Conservation (phyloP, 495 filamentous ascomycete species). For the Aspergillus biplanus region DNA sequence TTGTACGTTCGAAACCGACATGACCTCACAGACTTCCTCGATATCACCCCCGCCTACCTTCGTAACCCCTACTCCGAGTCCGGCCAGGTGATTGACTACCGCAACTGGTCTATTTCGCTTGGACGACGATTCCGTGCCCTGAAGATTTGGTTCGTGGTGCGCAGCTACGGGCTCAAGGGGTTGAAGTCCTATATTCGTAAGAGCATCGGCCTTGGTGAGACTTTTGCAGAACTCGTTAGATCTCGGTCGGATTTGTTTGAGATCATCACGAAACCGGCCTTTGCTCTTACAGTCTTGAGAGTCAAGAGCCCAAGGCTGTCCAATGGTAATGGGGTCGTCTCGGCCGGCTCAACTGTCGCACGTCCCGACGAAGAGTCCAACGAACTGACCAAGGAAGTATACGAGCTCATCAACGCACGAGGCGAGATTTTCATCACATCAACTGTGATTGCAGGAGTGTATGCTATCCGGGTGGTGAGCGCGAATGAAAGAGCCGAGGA, state of each 20-base stretch:
- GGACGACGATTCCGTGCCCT: slow-evolving; percentile 88
- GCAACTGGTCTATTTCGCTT: slow-evolving; percentile 97
- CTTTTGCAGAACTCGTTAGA: slow-evolving; percentile 64
- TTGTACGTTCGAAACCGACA: slow-evolving; percentile 75
- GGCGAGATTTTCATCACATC: slow-evolving; percentile 87
- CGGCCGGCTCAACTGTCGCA: slow-evolving; percentile 29
- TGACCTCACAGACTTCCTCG: slow-evolving; percentile 77
- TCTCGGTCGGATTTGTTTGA: slow-evolving; percentile 73
- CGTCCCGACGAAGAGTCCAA: slow-evolving; percentile 59
- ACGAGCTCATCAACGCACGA: slow-evolving; percentile 72
- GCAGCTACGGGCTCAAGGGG: slow-evolving; percentile 81
- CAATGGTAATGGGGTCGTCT: slow-evolving; percentile 26
- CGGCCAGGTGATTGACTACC: slow-evolving; percentile 92
- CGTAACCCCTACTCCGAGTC: slow-evolving; percentile 77
- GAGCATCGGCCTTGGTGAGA: slow-evolving; percentile 67
- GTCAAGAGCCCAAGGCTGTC: slow-evolving; percentile 35
- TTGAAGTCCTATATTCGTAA: slow-evolving; percentile 73
- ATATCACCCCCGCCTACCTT: slow-evolving; percentile 82
- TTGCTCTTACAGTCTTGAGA: slow-evolving; percentile 79
- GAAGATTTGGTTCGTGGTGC: slow-evolving; percentile 97
- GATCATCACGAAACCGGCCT: slow-evolving; percentile 74
- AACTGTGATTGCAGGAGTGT: slow-evolving; percentile 72
- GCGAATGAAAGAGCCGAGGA: slow-evolving; percentile 70
- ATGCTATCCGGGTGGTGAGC: slow-evolving; percentile 82
- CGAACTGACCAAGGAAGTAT: slow-evolving; percentile 72